Evolutionary conservation across 73 alveolate species (phyloP).

Genomic region (Tetrahymena borealis): DNA sequence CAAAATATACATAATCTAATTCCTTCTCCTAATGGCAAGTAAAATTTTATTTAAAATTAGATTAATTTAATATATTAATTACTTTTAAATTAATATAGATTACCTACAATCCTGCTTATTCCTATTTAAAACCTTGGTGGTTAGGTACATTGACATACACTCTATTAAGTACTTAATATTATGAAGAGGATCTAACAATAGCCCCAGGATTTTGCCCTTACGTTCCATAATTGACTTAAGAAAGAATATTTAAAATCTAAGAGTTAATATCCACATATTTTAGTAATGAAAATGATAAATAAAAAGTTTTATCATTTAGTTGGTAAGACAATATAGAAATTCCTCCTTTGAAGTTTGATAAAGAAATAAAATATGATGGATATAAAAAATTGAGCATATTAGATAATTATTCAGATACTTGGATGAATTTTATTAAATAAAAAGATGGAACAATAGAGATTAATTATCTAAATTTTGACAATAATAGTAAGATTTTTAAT

Average conservation of each 20-base stretch:
- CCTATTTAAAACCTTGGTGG: conserved; percentile 38
- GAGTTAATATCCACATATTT: conserved; percentile 1
- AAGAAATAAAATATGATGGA: neutral
- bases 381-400: neutral
- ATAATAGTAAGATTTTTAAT: neutral
- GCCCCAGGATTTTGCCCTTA: conserved; percentile 35
- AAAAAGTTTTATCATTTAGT: neutral
- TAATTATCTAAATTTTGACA: neutral
- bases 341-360: neutral
- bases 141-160: conserved; percentile 31
- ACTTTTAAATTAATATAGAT: too few relatives aligned
- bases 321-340: conserved; percentile 11
- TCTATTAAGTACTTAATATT: conserved; percentile 12
- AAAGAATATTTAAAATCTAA: conserved; percentile 3
- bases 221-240: conserved; percentile 3
- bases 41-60: too few relatives aligned
- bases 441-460: conserved; percentile 10
- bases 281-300: conserved; percentile 13
- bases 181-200: neutral
- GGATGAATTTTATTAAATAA: neutral
- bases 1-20: conserved; percentile 15
- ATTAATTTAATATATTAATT: too few relatives aligned
- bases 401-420: conserved; percentile 13
- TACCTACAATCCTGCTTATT: conserved; percentile 31
- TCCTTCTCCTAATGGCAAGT: conserved; percentile 14